These are phyloP conservation scores for Brassica rapa DNA, from an alignment of 345 rosid genomes.

Conservation along the genomic window DNA sequence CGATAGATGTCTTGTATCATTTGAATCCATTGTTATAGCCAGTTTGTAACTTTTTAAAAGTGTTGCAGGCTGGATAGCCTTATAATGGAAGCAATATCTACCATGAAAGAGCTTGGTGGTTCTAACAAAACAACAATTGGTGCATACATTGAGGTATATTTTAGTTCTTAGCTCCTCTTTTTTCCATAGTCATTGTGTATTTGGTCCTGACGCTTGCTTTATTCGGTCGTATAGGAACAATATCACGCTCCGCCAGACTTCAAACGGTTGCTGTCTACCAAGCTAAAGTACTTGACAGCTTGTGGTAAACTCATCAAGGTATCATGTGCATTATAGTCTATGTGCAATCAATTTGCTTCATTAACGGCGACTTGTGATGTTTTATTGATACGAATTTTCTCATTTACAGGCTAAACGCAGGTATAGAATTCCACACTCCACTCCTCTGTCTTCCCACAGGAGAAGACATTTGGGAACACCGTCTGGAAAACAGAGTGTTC, in stretches of 20 bases:
- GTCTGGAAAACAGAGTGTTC: slow-evolving; percentile 53
- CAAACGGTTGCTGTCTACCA: slow-evolving; percentile 77
- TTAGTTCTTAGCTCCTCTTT: neutral
- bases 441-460: slow-evolving; percentile 49
- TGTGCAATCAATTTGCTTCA: slow-evolving; percentile 15
- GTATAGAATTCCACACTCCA: slow-evolving; percentile 71
- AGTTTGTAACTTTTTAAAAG: neutral
- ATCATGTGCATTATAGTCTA: slow-evolving; percentile 16
- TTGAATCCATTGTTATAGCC: neutral
- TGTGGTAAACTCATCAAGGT: slow-evolving; percentile 87
- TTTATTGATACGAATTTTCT: neutral
- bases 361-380: neutral
- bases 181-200: neutral
- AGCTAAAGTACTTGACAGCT: slow-evolving; percentile 75
- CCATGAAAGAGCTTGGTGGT: slow-evolving; percentile 89
- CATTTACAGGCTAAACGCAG: slow-evolving; percentile 77
- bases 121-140: slow-evolving; percentile 85
- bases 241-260: slow-evolving; percentile 93
- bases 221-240: slow-evolving; percentile 64
- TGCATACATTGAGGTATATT: slow-evolving; percentile 81
- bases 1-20: neutral
- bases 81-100: slow-evolving; percentile 82
- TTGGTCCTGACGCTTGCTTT: neutral
- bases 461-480: slow-evolving; percentile 46
- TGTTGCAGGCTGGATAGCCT: slow-evolving; percentile 79